A percentile compares a stretch with the other conserved stretches of the same genome.
Conservation (phyloP, 306 rosid species). For the Quercus dentata region DNA sequence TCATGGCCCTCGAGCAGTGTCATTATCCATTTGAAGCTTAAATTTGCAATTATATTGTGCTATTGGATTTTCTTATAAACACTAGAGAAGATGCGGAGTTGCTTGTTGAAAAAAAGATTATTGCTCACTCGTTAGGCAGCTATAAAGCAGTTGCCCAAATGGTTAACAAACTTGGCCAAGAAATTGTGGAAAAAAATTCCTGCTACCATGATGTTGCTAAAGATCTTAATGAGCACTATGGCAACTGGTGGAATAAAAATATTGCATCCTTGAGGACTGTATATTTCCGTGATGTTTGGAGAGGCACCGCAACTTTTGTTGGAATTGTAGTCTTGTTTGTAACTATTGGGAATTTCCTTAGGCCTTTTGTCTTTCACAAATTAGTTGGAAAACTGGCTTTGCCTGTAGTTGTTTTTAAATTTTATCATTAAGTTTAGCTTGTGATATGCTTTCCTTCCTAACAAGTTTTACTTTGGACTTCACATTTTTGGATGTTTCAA, state of each 20-base stretch:
- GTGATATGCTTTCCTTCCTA: no score
- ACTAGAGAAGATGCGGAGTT: conserved; percentile 23
- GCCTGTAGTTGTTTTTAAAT: no score
- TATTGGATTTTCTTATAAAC: conserved; percentile 25
- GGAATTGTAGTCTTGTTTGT: no score
- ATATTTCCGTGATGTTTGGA: conserved; percentile 19
- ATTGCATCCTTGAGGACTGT: conserved; percentile 29
- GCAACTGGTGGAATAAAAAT: background rate
- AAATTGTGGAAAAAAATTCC: conserved; percentile 3
- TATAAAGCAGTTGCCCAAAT: conserved; percentile 5
- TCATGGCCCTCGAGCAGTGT: conserved; percentile 34
- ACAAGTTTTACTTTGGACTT: no score
- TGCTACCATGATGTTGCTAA: conserved; percentile 3
- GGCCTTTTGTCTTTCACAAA: no score
- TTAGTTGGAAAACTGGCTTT: no score
- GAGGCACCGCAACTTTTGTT: no score
- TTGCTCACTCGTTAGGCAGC: conserved; percentile 20
- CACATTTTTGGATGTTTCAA: no score
- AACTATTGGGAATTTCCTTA: conserved; percentile 14
- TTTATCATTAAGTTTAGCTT: no score
- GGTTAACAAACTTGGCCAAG: conserved; percentile 2
- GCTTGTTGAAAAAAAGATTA: conserved; percentile 18
- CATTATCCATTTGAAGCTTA: background rate
- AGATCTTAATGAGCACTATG: conserved; percentile 31
- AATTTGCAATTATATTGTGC: conserved; percentile 21